These are phyloP conservation scores for Venturiaceae sp. DNA, from an alignment of 2,329 filamentous ascomycete species.

Conservation along the genomic window DNA sequence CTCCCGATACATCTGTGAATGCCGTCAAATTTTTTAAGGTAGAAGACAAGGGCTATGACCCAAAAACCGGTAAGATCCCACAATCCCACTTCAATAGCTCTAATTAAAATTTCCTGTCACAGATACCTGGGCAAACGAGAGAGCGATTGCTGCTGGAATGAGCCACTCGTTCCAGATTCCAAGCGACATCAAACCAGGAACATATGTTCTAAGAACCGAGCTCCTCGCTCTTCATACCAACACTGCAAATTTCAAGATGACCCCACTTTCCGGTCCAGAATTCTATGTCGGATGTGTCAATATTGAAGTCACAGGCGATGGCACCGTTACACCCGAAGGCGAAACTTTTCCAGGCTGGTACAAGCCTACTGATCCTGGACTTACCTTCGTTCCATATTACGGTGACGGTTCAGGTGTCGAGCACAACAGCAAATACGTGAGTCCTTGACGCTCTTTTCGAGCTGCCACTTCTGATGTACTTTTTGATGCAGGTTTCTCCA, in stretches of 20 bases:
- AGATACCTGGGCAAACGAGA: constrained; percentile 22
- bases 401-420: neutral
- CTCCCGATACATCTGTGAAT: neutral
- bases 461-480: too few species aligned
- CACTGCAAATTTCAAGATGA: constrained; percentile 12
- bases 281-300: constrained; percentile 43
- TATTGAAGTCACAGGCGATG: constrained; percentile 35
- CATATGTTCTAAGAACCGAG: constrained; percentile 47
- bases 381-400: neutral
- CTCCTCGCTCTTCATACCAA: constrained; percentile 39
- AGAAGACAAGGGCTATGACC: neutral
- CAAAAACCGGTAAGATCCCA: neutral
- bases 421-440: neutral
- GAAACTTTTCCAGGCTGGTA: constrained; percentile 30
- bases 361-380: constrained; percentile 12
- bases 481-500: neutral
- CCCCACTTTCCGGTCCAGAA: constrained; percentile 36
- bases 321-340: constrained; percentile 24
- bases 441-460: neutral
- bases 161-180: constrained; percentile 38
- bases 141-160: constrained; percentile 32
- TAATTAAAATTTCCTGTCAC: neutral
- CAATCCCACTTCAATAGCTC: neutral
- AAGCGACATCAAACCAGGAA: constrained; percentile 29
- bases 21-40: constrained; percentile 1